Percentiles rank a stretch among this genome's conserved stretches.
Conservation (phyloP, 73 alveolate species). For the Paramecium tetraurelia region DNA sequence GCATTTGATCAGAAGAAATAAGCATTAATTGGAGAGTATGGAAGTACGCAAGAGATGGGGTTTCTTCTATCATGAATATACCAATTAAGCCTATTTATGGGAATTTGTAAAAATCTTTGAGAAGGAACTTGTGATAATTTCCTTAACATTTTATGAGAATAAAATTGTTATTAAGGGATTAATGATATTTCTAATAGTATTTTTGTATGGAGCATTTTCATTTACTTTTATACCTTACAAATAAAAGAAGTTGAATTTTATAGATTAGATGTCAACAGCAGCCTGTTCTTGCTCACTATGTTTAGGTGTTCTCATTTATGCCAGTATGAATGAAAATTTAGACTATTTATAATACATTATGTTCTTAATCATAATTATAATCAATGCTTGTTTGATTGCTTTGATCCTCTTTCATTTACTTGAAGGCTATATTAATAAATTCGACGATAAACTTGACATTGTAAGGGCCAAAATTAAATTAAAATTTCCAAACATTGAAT, state of each 20-base stretch:
- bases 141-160: neutral
- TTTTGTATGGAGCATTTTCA: neutral
- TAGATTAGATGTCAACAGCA: neutral
- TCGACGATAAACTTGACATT: neutral
- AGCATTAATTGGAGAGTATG: neutral
- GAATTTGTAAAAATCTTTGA: neutral
- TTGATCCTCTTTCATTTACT: neutral
- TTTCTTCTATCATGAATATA: neutral
- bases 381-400: neutral
- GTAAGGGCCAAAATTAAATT: neutral
- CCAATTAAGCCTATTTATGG: neutral
- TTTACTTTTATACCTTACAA: neutral
- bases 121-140: neutral
- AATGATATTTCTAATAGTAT: neutral
- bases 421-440: neutral
- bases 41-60: neutral
- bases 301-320: neutral
- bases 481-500: neutral
- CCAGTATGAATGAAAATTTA: neutral
- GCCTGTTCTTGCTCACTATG: neutral
- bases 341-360: neutral
- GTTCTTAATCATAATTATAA: neutral
- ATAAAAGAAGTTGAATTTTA: neutral
- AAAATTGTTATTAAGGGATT: neutral
- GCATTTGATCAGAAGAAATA: neutral